Base-by-base conservation (phyloP, 257 asterid genomes). In the Mentha longifolia region DNA sequence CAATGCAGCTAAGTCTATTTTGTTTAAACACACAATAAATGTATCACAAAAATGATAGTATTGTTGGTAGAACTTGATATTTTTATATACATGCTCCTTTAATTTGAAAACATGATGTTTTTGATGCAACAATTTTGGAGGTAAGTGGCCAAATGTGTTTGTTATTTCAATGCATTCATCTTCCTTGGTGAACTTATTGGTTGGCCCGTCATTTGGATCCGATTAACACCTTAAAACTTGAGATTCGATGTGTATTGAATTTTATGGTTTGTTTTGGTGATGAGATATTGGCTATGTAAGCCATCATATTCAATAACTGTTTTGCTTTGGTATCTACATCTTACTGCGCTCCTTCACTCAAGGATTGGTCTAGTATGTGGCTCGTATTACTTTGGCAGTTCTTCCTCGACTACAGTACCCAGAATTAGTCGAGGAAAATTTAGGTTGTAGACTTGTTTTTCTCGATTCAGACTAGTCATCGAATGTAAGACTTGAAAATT, bases 21-120 rank as follows among this genome's bases (percentile, higher is more conserved):
- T 75, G 35, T 28, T 68, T 30, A 55, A 54, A 43, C 67, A 19
- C 56, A 66, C 73, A 78, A 78, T 68, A 76, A 79, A 45, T 78
- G 75, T 78, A 66, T 68, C 68, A 30, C 76, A 65, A 72, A 51
- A 59, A 28, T 42, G 51, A 69, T 41, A 68, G 59, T 76, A 68
- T 56, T 49, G 61, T 46, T 59, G 72, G 63, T 50, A 37, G 73
- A 47, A 50, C 57, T 35, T 54, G 61, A 68, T 66, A 57, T 43
- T 55, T 17, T 61, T 78, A n/a, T 69, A 14, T 62, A 59, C 70
- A 16, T 63, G 65, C 57, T 63, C 59, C 51, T 71, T 30, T 4
- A 64, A 67, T 22, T 67, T 20, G 31, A 42, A 55, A 54, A 9
- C 5, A 35, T 13, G 39, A 12, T 43, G 31, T 45, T 39, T 37